Base-by-base conservation (phyloP, 2,329 filamentous ascomycete species). In the Epichloe brachyelytri region DNA sequence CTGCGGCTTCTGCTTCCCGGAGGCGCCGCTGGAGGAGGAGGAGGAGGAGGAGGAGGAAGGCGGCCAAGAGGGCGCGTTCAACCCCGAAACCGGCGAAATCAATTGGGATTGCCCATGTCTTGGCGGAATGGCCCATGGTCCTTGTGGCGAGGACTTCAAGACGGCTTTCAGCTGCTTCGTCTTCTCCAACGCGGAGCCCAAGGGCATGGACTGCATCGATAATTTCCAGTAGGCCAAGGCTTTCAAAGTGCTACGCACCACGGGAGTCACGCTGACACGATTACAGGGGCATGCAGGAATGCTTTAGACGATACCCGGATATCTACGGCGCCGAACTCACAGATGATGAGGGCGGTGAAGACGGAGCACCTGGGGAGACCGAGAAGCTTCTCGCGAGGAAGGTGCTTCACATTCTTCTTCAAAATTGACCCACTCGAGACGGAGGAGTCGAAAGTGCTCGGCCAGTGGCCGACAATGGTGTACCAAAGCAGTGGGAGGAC, bases 51-150 rank as follows among this genome's bases (percentile, higher is more conserved):
- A 95, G 67, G 80, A 88, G 54, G 89, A 96, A 68, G 89, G 88
- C 5, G 79, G 73, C 55, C 83, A 91, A 65, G 83, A 97, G 69
- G 93, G 88, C 51, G 93, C 93, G 1, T 98, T 97, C 74, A 95
- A 98, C 69, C 89, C 90, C 3, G 93, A 97, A 73, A 98, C 93
- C 10, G 93, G 93, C 59, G 93, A 98, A 77, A 98, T 98, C 71
- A 98, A 98, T 76, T 98, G 93, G 93, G 93, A 97, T 67, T 98
- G 93, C 69, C 93, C 93, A 15, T 98, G 93, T 67, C 74, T 98
- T 36, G 93, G 93, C 46, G 93, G 93, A 49, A 98, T 98, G 93
- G 93, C 93, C 7, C 73, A 95, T 64, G 93, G 93, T 0, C 93
- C 93, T 50, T 98, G 93, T 65, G 93, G 93, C 46, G 88, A 94